These are phyloP conservation scores for Suillus paluster DNA, from an alignment of 768 basidiomycete species.

Conservation along the genomic window DNA sequence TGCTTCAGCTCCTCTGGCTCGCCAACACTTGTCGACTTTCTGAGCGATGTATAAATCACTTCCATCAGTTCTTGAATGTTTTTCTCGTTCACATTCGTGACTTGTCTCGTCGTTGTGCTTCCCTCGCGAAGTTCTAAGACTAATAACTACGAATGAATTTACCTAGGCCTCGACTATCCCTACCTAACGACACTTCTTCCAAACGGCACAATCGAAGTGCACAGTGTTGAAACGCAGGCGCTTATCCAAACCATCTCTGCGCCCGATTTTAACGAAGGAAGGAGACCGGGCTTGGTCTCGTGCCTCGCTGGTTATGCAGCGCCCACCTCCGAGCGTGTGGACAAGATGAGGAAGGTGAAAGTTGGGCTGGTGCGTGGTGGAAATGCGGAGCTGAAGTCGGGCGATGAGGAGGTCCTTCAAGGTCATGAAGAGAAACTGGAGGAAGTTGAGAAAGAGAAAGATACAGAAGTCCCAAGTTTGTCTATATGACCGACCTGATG, in stretches of 20 bases:
- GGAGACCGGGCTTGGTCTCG: constrained; percentile 31
- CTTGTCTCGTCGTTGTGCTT: neutral
- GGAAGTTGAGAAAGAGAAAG: constrained; percentile 2
- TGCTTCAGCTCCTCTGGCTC: neutral
- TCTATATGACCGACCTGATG: constrained; percentile 17
- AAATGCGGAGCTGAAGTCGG: neutral
- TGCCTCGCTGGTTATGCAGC: constrained; percentile 44
- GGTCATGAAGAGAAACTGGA: constrained; percentile 4
- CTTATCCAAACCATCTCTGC: constrained; percentile 72
- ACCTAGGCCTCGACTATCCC: constrained; percentile 78
- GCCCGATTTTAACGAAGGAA: constrained; percentile 34
- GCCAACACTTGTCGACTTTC: neutral
- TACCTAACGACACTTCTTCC: constrained; percentile 79
- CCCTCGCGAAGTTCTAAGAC: neutral
- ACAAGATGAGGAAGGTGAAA: constrained; percentile 42
- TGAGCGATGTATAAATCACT: neutral
- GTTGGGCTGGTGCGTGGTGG: constrained; percentile 33
- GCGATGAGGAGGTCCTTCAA: constrained; percentile 8
- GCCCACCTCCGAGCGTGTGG: constrained; percentile 44
- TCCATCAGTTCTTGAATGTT: neutral
- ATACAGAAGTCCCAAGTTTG: constrained; percentile 21
- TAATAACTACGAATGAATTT: neutral
- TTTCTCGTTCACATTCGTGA: neutral
- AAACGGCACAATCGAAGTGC: constrained; percentile 80
- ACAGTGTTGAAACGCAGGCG: constrained; percentile 74